Evolutionary conservation across 2,329 filamentous ascomycete species (phyloP), one percentile per base, ranked within the genome.

Genomic region (Knoxdaviesia proteae): DNA sequence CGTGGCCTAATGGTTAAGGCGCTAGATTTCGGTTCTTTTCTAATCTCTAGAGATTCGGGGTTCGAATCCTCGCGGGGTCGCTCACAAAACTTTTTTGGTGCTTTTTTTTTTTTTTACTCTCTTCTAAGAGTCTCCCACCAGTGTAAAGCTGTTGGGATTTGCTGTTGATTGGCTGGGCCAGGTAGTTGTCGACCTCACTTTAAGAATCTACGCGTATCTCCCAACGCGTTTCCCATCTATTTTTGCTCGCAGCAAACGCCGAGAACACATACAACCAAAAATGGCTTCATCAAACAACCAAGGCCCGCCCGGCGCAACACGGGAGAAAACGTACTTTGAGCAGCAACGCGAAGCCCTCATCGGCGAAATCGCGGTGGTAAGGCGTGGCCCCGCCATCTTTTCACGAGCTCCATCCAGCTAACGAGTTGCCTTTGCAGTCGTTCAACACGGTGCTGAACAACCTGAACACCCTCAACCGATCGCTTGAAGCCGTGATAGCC

Each of bases 391-490:
- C 32, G 32, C 10, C 32, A 5, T 31, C 38, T 29, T 9, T 9
- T 36, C 33, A 8, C 29, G 6, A n/a, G 31, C 11, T 42, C 42
- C 45, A 20, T 34, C 37, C 6, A 40, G 32, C 6, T 9, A 33
- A 31, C 20, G 39, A 30, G 37, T 20, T 42, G 36, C 37, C 30
- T 11, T 6, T 6, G n/a, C 49, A 79, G 74, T 74, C 67, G 59
- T 74, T 98, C 56, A 90, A 96, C 54, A 78, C 90, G 53, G 86
- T 94, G 46, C 77, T 98, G 7, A 82, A 87, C 52, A 94, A 94
- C 54, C 84, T 96, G 59, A 98, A 96, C 62, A 87, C 87, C 52
- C 64, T 98, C 46, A 98, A 96, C 58, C 77, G 88, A 34, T 88
- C 80, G 36, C 65, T 98, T 11, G 88, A 98, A 60, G 82, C 86